Conservation (phyloP, 164 flowering plant species). For the Brasenia schreberi region DNA sequence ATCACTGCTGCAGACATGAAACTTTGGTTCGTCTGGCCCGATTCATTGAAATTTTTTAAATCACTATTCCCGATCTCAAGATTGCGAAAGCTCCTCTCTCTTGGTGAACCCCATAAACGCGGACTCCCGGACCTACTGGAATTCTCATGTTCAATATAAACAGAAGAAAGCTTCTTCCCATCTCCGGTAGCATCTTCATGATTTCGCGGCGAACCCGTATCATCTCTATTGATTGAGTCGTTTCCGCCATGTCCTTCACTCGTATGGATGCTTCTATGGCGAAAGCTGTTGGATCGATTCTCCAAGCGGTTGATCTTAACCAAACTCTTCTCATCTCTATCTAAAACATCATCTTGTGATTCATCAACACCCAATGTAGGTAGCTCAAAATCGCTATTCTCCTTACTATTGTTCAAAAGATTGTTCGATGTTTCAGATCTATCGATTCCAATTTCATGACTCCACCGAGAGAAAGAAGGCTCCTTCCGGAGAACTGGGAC, state of each 20-base stretch:
- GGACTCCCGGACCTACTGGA: background rate
- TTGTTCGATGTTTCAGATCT: constrained; percentile 9
- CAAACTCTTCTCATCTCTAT: constrained; percentile 11
- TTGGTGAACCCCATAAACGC: constrained; percentile 3
- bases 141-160: constrained; percentile 41
- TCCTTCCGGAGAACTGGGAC: constrained; percentile 28
- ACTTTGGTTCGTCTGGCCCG: constrained; percentile 11
- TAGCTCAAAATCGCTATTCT: constrained; percentile 42
- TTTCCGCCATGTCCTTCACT: constrained; percentile 21
- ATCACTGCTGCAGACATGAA: constrained; percentile 33
- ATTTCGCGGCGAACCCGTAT: background rate
- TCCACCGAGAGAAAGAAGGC: constrained; percentile 57
- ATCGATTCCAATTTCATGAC: constrained; percentile 29
- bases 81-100: constrained; percentile 13
- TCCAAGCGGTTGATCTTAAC: background rate
- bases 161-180: constrained; percentile 32
- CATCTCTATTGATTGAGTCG: constrained; percentile 3
- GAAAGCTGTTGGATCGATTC: constrained; percentile 3
- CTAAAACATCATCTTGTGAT: constrained; percentile 11
- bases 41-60: constrained; percentile 8
- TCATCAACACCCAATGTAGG: constrained; percentile 17
- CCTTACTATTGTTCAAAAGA: constrained; percentile 10
- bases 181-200: constrained; percentile 11
- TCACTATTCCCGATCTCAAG: constrained; percentile 11
- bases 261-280: constrained; percentile 22